Conservation (phyloP, 2,329 filamentous ascomycete genomes). For the Colletotrichum kahawae region DNA sequence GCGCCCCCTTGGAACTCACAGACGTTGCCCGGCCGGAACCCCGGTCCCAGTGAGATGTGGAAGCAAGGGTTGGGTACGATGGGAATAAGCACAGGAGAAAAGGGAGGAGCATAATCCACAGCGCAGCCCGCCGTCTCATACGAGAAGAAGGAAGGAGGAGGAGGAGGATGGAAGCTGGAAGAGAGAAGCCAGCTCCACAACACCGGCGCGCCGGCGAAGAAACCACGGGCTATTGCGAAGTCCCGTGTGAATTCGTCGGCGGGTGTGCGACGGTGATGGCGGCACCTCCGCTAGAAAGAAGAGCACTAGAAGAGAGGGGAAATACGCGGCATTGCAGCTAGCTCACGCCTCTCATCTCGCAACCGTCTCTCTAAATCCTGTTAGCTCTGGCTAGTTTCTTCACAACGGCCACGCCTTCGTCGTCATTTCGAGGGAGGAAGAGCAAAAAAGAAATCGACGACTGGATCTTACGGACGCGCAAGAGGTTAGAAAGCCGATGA, state of each 20-base stretch:
- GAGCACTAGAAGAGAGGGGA: background rate
- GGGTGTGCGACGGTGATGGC: background rate
- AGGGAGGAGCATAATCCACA: background rate
- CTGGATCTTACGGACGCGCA: background rate
- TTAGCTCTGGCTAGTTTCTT: background rate
- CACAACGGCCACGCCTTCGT: background rate
- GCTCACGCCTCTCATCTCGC: background rate
- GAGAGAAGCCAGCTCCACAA: background rate
- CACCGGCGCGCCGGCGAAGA: background rate
- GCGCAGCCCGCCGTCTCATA: background rate
- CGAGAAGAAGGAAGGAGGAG: background rate
- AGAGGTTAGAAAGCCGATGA: background rate
- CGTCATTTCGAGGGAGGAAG: background rate
- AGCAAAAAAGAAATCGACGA: background rate
- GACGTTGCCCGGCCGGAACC: background rate
- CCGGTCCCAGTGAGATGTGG: background rate
- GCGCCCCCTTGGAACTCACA: background rate
- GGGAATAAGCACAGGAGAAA: background rate
- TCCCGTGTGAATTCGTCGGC: background rate
- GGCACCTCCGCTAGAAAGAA: background rate
- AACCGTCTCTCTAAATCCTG: background rate
- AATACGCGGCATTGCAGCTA: background rate
- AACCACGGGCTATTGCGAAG: background rate
- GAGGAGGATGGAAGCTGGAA: background rate
- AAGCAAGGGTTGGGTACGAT: background rate